Evolutionary conservation across 2,329 filamentous ascomycete species (phyloP).

Genomic region (Plectosphaerella plurivora): DNA sequence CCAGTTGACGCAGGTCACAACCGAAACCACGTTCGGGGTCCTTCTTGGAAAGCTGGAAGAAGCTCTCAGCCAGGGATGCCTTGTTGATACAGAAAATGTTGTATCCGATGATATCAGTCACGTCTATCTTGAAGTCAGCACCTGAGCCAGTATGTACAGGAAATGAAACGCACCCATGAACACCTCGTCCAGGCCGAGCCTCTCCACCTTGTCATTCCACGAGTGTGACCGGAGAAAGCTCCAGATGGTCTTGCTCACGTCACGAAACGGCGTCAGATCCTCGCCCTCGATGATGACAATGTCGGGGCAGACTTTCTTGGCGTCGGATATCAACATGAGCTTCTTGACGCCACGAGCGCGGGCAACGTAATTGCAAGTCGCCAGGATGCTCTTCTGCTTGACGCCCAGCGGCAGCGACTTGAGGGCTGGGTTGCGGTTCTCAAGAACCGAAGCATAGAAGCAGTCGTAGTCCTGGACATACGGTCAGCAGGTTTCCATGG

Average conservation of each 20-base stretch:
- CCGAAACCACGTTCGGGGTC: slow-evolving; percentile 78
- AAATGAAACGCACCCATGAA: slow-evolving; percentile 33
- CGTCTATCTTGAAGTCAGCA: slow-evolving; percentile 45
- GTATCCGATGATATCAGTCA: slow-evolving; percentile 81
- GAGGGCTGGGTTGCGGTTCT: slow-evolving; percentile 71
- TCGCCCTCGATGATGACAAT: slow-evolving; percentile 83
- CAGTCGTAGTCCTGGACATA: slow-evolving; percentile 68
- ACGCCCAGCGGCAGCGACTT: slow-evolving; percentile 73
- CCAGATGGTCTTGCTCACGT: slow-evolving; percentile 80
- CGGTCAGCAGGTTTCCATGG: slow-evolving; percentile 8
- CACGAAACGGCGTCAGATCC: slow-evolving; percentile 77
- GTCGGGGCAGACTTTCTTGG: slow-evolving; percentile 74
- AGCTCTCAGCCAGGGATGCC: slow-evolving; percentile 61
- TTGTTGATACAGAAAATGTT: slow-evolving; percentile 69
- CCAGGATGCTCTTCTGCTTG: slow-evolving; percentile 88
- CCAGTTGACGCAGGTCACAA: slow-evolving; percentile 67
- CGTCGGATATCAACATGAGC: slow-evolving; percentile 80
- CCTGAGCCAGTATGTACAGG: too few species aligned
- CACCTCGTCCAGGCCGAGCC: slow-evolving; percentile 88
- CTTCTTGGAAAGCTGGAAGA: slow-evolving; percentile 69
- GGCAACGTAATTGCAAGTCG: slow-evolving; percentile 92
- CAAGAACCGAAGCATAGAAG: slow-evolving; percentile 91
- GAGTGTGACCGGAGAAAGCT: slow-evolving; percentile 66
- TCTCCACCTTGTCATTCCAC: slow-evolving; percentile 75
- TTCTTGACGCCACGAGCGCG: slow-evolving; percentile 71